Evolutionary conservation across 371 early-diverging fungal genomes (phyloP).

Genomic region (Enterospora canceri): DNA sequence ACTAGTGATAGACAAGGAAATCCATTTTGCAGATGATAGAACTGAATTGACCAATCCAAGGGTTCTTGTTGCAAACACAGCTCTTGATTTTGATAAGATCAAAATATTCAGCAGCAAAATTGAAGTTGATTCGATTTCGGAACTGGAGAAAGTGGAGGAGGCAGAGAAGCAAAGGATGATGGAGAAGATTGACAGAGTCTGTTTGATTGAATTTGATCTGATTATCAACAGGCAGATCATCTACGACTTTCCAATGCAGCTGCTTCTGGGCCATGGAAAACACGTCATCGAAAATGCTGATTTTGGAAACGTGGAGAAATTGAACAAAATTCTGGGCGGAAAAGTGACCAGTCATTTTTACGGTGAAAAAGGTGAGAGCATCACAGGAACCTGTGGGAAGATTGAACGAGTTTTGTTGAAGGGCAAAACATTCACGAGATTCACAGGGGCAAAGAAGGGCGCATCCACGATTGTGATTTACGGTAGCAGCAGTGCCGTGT

Average conservation of each 20-base stretch:
- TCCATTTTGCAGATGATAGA: slow-evolving; percentile 69
- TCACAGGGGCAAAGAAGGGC: slow-evolving; percentile 81
- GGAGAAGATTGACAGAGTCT: slow-evolving; percentile 90
- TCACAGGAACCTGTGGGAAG: slow-evolving; percentile 78
- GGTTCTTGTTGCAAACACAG: slow-evolving; percentile 90
- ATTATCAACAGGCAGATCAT: slow-evolving; percentile 96
- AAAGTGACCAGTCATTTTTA: slow-evolving; percentile 86
- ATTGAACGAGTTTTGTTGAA: slow-evolving; percentile 93
- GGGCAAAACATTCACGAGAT: slow-evolving; percentile 66
- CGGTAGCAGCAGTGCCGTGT: slow-evolving; percentile 83
- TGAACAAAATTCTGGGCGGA: slow-evolving; percentile 63
- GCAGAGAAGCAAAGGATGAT: slow-evolving; percentile 96
- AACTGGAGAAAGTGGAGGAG: slow-evolving; percentile 89
- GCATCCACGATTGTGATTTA: slow-evolving; percentile 93
- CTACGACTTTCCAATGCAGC: slow-evolving; percentile 97
- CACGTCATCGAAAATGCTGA: slow-evolving; percentile 96
- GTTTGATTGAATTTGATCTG: slow-evolving; percentile 62
- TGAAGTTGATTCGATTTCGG: slow-evolving; percentile 81
- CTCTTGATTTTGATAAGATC: slow-evolving; percentile 85
- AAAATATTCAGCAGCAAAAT: slow-evolving; percentile 96
- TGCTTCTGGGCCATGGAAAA: slow-evolving; percentile 83
- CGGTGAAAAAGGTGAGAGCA: slow-evolving; percentile 67
- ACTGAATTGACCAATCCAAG: slow-evolving; percentile 61
- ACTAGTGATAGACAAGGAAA: slow-evolving; percentile 91
- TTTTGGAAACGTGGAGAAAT: slow-evolving; percentile 92